These are phyloP conservation scores for Kockovaella imperatae DNA, from an alignment of 768 basidiomycete genomes.

Conservation along the genomic window DNA sequence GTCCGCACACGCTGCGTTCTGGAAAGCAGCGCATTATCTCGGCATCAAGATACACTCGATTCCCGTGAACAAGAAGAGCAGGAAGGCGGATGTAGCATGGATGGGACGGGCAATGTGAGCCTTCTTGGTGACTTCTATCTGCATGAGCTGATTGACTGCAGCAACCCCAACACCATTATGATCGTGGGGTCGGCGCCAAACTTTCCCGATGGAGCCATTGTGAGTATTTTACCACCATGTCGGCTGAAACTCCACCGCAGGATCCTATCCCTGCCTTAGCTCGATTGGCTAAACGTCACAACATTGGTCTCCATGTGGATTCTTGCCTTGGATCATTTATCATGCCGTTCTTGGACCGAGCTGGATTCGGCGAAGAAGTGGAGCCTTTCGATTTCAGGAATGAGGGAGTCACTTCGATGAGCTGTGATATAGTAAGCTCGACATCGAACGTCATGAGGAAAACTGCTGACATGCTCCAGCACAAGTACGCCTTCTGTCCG, in stretches of 20 bases:
- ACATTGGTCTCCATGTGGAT: constrained; percentile 85
- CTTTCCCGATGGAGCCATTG: constrained; percentile 47
- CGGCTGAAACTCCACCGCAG: constrained; percentile 51
- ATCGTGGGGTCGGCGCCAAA: constrained; percentile 71
- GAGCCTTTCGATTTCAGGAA: constrained; percentile 83
- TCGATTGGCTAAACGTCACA: constrained; percentile 61
- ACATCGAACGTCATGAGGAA: constrained; percentile 1
- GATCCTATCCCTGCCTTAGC: constrained; percentile 77
- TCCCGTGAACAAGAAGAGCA: constrained; percentile 67
- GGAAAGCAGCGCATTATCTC: constrained; percentile 83
- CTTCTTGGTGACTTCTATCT: not conserved
- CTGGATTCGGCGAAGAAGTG: constrained; percentile 55
- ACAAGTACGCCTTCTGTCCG: constrained; percentile 83
- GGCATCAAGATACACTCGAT: constrained; percentile 81
- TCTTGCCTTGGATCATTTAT: constrained; percentile 92
- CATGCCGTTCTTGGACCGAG: constrained; percentile 75
- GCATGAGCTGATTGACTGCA: constrained; percentile 36
- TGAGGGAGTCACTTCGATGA: constrained; percentile 83
- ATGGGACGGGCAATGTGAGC: constrained; percentile 82
- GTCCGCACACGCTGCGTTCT: constrained; percentile 88
- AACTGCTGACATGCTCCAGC: constrained; percentile 12
- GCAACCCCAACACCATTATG: constrained; percentile 84
- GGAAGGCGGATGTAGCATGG: constrained; percentile 66
- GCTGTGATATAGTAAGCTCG: constrained; percentile 58
- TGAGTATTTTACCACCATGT: constrained; percentile 44